Conservation (phyloP, 257 asterid genomes). For the Echium plantagineum region DNA sequence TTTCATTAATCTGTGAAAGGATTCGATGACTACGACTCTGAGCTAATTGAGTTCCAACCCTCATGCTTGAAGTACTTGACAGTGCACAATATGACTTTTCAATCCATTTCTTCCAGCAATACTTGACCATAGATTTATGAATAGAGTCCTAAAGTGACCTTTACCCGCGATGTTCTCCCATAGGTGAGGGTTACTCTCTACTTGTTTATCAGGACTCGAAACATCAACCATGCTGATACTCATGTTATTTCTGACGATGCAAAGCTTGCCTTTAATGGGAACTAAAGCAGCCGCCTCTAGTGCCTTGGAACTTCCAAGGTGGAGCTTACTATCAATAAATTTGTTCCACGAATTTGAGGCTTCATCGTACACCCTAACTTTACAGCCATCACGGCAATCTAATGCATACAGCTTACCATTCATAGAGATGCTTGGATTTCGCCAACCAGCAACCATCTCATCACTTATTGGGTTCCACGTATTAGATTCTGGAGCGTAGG, state of each 20-base stretch:
- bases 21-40: background rate
- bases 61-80: conserved; percentile 45
- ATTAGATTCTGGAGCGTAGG: conserved; percentile 27
- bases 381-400: conserved; percentile 40
- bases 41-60: background rate
- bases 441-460: conserved; percentile 40
- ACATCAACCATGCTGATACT: conserved; percentile 39
- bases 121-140: conserved; percentile 38
- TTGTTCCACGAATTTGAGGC: conserved; percentile 24
- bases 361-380: conserved; percentile 32
- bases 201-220: conserved; percentile 26
- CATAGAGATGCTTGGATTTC: conserved; percentile 38
- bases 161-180: conserved; percentile 40
- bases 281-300: conserved; percentile 39
- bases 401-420: conserved; percentile 33
- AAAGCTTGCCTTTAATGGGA: conserved; percentile 33
- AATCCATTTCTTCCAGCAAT: conserved; percentile 37
- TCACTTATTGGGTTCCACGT: conserved; percentile 25
- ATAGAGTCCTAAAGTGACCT: conserved; percentile 32
- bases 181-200: conserved; percentile 36
- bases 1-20: background rate
- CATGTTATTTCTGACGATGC: conserved; percentile 40
- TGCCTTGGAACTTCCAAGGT: conserved; percentile 33
- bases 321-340: conserved; percentile 40
- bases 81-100: conserved; percentile 39